Conservation (phyloP, 805 yeast genomes). For the Nadsonia fulvescens region DNA sequence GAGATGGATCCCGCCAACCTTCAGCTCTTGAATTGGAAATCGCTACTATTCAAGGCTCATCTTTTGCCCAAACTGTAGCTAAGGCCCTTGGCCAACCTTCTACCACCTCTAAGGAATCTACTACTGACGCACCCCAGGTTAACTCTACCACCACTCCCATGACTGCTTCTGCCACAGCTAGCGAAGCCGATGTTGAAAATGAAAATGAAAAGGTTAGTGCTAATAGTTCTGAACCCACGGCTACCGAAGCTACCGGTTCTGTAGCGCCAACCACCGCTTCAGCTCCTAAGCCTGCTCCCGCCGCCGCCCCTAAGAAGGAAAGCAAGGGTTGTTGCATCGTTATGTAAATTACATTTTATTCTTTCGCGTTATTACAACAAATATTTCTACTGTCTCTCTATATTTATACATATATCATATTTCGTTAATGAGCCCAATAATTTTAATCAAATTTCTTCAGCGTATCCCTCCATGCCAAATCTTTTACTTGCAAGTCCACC, state of each 20-base stretch:
- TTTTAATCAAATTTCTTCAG: too few species aligned
- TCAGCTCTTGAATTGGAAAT: slow-evolving; percentile 42
- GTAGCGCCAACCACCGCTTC: slow-evolving; percentile 6
- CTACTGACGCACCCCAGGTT: slow-evolving; percentile 52
- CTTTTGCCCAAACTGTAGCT: slow-evolving; percentile 32
- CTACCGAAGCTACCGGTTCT: slow-evolving; percentile 5
- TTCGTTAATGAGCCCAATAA: too few species aligned
- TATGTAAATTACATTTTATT: too few species aligned
- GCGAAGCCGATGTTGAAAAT: slow-evolving; percentile 3
- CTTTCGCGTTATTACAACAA: too few species aligned
- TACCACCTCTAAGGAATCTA: slow-evolving; percentile 44
- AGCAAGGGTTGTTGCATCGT: slow-evolving; percentile 8
- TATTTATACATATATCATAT: too few species aligned
- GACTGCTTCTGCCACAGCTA: slow-evolving; percentile 15
- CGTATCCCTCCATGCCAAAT: too few species aligned
- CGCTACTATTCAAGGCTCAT: slow-evolving; percentile 49
- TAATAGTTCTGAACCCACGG: too few species aligned
- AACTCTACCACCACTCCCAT: slow-evolving; percentile 43
- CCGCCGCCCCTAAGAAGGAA: slow-evolving; percentile 6
- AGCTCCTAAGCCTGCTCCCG: slow-evolving; percentile 6
- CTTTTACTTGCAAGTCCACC: too few species aligned
- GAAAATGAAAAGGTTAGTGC: slow-evolving; percentile 2
- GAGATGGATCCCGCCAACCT: slow-evolving; percentile 60
- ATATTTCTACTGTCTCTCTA: too few species aligned
- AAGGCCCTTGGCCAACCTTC: slow-evolving; percentile 47